Percentiles rank a stretch among this genome's conserved stretches.
Evolutionary conservation across 352 stramenopile genomes (phyloP).

Genomic region (Globisporangium irregulare): DNA sequence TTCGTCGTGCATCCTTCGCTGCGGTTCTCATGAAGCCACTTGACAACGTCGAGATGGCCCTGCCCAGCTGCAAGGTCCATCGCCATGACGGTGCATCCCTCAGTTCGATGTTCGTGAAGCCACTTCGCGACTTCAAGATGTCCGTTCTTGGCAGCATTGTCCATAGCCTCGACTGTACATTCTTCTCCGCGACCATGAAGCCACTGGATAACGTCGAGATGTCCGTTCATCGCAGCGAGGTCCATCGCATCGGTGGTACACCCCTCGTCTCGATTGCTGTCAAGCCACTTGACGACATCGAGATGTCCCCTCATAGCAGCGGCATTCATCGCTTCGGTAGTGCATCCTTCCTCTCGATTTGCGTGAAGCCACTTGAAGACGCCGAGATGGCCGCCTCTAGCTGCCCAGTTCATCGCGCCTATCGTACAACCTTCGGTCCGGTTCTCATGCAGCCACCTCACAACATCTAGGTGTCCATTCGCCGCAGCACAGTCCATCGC

Average conservation of each 20-base stretch:
- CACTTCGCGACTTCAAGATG: background rate
- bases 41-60: background rate
- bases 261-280: background rate
- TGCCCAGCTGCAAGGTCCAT: background rate
- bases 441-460: background rate
- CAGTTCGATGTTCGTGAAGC: background rate
- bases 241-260: constrained; percentile 1
- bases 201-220: background rate
- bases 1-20: background rate
- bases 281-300: constrained; percentile 4
- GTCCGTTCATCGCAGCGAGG: background rate
- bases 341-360: background rate
- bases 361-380: background rate
- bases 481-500: background rate
- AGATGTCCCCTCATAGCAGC: background rate
- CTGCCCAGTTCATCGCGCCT: background rate
- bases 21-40: constrained; percentile 1
- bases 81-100: background rate
- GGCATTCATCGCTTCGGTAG: background rate
- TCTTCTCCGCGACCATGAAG: background rate
- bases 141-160: background rate
- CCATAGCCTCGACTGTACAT: background rate
- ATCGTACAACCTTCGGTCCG: background rate
- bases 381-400: background rate
- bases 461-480: background rate